A percentile compares a stretch with the other conserved stretches of the same genome.
Evolutionary conservation across 1,284 basidiomycete species (phyloP).

Genomic region (Marasmius sp.): DNA sequence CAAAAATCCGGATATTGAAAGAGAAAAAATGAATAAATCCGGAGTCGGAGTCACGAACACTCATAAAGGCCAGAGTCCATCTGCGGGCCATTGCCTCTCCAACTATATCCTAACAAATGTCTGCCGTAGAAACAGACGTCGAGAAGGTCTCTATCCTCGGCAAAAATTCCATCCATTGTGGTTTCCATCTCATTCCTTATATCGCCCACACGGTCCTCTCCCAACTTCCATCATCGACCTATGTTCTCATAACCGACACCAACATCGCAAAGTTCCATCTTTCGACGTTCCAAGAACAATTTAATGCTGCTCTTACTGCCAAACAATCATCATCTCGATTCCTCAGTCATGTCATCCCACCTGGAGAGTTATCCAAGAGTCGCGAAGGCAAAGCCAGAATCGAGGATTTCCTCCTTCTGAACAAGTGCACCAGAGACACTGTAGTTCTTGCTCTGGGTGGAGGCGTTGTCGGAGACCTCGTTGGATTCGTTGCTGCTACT

Average conservation of each 20-base stretch:
- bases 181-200: conserved; percentile 88
- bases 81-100: neutral
- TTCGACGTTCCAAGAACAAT: conserved; percentile 63
- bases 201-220: conserved; percentile 79
- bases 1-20: neutral
- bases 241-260: conserved; percentile 92
- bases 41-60: neutral
- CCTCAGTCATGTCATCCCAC: conserved; percentile 78
- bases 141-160: conserved; percentile 84
- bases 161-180: conserved; percentile 87
- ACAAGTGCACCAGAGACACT: conserved; percentile 91
- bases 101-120: conserved; percentile 2
- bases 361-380: conserved; percentile 92
- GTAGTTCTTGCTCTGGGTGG: conserved; percentile 94
- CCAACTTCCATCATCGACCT: conserved; percentile 82
- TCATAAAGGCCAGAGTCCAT: neutral
- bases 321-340: conserved; percentile 58
- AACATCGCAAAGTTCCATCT: conserved; percentile 85
- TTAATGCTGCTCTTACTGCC: conserved; percentile 37
- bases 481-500: conserved; percentile 97
- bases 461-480: conserved; percentile 94
- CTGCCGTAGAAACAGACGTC: conserved; percentile 39
- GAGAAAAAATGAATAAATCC: neutral
- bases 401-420: conserved; percentile 90
- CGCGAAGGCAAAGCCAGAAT: conserved; percentile 91